Evolutionary conservation across 371 early-diverging fungal species (phyloP).

Genomic region (Saksenaea oblongispora): DNA sequence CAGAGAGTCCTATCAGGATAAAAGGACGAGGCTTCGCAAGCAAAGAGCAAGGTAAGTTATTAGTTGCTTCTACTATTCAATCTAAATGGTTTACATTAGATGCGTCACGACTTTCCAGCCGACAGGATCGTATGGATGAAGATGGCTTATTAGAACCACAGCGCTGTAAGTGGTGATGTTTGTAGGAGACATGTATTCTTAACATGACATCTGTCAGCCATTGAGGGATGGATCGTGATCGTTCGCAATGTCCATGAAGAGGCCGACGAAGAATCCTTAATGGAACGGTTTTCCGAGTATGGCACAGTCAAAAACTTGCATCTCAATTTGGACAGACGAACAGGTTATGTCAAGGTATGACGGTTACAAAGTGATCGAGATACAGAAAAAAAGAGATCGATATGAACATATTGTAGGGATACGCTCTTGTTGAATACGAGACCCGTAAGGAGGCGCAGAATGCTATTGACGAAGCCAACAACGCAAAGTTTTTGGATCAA

Average conservation of each 20-base stretch:
- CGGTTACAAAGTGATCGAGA: neutral
- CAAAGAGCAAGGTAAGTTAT: constrained; percentile 12
- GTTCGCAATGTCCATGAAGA: constrained; percentile 94
- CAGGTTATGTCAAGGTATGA: constrained; percentile 92
- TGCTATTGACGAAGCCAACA: constrained; percentile 77
- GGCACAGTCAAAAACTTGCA: constrained; percentile 89
- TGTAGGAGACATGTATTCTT: neutral
- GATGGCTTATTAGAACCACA: constrained; percentile 49
- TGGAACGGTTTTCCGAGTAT: constrained; percentile 87
- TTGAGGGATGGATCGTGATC: constrained; percentile 95
- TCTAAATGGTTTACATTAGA: constrained; percentile 15
- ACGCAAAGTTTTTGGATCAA: constrained; percentile 72
- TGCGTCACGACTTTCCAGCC: constrained; percentile 2
- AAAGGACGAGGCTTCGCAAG: constrained; percentile 40
- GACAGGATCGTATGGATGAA: constrained; percentile 21
- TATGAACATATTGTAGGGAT: constrained; percentile 66
- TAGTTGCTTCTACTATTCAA: neutral
- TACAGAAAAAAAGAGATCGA: neutral
- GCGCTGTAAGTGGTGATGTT: constrained; percentile 53
- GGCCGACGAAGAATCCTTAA: constrained; percentile 89
- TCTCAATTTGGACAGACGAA: constrained; percentile 90
- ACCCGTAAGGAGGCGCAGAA: constrained; percentile 78
- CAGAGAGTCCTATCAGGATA: constrained; percentile 25
- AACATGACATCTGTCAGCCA: constrained; percentile 43
- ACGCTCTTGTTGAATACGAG: constrained; percentile 91